Percentiles rank a stretch among this genome's conserved stretches.
These are phyloP conservation scores for Oehlia diaphana DNA, from an alignment of 192 early-diverging fungal genomes.

Conservation along the genomic window DNA sequence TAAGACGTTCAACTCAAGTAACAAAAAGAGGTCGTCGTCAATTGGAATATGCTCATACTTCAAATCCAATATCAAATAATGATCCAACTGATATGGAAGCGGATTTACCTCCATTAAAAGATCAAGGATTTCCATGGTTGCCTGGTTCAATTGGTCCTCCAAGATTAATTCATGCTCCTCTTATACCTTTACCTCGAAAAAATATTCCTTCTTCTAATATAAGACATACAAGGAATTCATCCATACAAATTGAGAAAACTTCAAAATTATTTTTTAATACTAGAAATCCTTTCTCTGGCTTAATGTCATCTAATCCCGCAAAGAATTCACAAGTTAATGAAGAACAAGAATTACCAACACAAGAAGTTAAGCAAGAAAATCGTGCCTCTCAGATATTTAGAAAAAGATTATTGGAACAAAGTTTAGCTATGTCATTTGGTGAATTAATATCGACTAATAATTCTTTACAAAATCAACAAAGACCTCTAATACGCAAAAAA, in stretches of 20 bases:
- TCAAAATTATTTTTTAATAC: neutral
- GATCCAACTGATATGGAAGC: slow-evolving; percentile 24
- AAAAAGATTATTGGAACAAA: slow-evolving; percentile 16
- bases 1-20: neutral
- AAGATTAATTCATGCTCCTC: slow-evolving; percentile 16
- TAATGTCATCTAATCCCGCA: neutral
- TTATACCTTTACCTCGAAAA: neutral
- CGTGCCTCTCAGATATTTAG: slow-evolving; percentile 20
- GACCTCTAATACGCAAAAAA: neutral
- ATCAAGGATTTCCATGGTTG: neutral
- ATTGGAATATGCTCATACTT: slow-evolving; percentile 1
- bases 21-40: neutral
- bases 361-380: neutral
- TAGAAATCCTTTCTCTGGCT: neutral
- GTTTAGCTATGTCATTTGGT: neutral
- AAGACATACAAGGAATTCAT: too few species aligned
- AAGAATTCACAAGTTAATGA: neutral
- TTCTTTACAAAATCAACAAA: neutral
- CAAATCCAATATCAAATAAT: slow-evolving; percentile 1
- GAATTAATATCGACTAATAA: neutral
- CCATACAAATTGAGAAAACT: neutral
- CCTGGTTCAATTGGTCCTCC: neutral
- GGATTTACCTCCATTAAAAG: neutral
- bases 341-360: neutral
- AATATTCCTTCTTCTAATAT: neutral